A percentile compares a stretch with the other conserved stretches of the same genome.
phyloP scores from a whole-genome alignment of 2,329 filamentous ascomycete species.

The Nemania serpens region DNA sequence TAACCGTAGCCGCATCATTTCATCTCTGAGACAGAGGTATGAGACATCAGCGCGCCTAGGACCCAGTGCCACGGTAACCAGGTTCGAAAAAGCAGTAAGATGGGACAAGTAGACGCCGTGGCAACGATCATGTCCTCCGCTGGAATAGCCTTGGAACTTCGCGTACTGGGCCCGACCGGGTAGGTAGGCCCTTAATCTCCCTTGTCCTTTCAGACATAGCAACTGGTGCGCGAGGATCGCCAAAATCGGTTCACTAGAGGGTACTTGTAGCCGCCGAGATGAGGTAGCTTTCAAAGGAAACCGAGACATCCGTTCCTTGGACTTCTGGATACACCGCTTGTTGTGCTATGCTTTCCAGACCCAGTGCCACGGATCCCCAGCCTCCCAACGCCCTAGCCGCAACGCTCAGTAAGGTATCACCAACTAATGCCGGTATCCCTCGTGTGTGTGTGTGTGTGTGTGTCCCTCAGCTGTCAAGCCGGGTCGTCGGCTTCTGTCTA shows the following conservation, averaged over 20 bases:
- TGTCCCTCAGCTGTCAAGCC: not conserved
- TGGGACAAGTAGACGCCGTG: not conserved
- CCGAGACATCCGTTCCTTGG: conserved; percentile 8
- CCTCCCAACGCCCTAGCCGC: not conserved
- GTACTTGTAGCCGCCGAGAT: not conserved
- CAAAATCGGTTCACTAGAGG: too few species aligned
- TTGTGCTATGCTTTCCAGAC: conserved; percentile 7
- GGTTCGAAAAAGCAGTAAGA: not conserved
- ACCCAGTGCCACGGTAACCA: not conserved
- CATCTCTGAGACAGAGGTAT: not conserved
- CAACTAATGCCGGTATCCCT: conserved; percentile 1
- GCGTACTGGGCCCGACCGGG: not conserved
- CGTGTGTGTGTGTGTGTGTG: not conserved
- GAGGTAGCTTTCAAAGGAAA: not conserved
- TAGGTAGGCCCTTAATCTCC: too few species aligned
- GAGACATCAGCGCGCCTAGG: not conserved
- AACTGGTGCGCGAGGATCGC: too few species aligned
- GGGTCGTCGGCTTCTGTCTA: not conserved
- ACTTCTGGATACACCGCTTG: conserved; percentile 20
- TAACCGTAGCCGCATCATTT: not conserved
- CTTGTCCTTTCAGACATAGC: too few species aligned
- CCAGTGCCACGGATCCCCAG: conserved; percentile 17
- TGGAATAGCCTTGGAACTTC: not conserved
- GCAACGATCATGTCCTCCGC: too few species aligned
- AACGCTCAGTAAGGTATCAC: not conserved